Evolutionary conservation across 768 basidiomycete species (phyloP), one percentile per base, ranked within the genome.

Genomic region (Naganishia vishniacii): DNA sequence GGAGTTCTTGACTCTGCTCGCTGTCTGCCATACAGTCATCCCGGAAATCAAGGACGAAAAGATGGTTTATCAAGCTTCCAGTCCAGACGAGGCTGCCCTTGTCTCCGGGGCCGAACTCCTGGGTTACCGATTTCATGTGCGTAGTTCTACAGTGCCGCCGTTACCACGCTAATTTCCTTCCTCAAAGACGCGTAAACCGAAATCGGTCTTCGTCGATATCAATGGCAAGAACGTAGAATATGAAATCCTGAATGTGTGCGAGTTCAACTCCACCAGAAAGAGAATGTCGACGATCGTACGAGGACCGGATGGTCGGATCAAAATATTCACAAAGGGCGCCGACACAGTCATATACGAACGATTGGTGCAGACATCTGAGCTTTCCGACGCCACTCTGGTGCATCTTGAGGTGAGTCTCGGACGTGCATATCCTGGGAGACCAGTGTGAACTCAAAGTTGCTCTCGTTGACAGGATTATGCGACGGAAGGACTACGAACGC

Each of bases 21-120:
- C 94, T 1, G 92, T 98, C 34, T 99, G 95, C 69, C 95, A 99
- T 73, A 98, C 95, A 0, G 95, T 99, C 69, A 98, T 98, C 71
- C 95, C 95, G 1, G 95, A 98, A 78, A 78, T 86, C 60, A 85
- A 89, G 65, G 81, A 81, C 29, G 92, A 84, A n/a, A 94, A 92
- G 81, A 88, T 89, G 67, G 81, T 86, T 11, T 99, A 87, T 72
- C 95, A 99, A 76, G 95, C 95, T 1, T 93, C 90, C 67, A 94
- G 91, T 80, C 95, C 95, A 0, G 95, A 98, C 72, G 94, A 99
- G 77, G 95, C 92, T 0, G 95, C 95, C 1, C 80, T 99, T 44
- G 95, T 99, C 0, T 84, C 88, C 0, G 95, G 95, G 5, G 95
- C 95, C 0, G 92, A 98, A 73, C 73, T 88, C 47, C 78, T 98